Evolutionary conservation across 257 asterid species (phyloP).

Genomic region (Verbascum thapsus): DNA sequence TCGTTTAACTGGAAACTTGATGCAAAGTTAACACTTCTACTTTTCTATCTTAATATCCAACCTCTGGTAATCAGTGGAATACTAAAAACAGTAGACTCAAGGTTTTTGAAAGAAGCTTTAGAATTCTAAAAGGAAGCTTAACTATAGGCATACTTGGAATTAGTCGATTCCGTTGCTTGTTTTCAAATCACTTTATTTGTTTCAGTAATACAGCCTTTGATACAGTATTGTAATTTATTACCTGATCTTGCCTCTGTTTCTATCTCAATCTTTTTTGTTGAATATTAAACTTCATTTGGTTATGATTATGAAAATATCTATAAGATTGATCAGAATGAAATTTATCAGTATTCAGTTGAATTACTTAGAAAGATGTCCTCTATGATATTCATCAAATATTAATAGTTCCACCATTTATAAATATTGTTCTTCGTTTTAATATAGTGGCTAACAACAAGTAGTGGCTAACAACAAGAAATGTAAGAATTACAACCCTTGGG

Average conservation of each 20-base stretch:
- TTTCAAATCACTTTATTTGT: conserved; percentile 1
- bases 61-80: not conserved
- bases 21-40: not conserved
- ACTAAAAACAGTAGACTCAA: not conserved
- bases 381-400: no score
- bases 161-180: conserved; percentile 20
- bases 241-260: conserved; percentile 5
- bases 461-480: conserved; percentile 7
- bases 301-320: conserved; percentile 10
- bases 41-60: conserved; percentile 8
- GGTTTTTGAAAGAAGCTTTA: conserved; percentile 13
- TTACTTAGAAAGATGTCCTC: not conserved
- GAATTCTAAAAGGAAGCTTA: conserved; percentile 1
- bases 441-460: no score
- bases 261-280: not conserved
- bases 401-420: not conserved
- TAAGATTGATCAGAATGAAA: not conserved
- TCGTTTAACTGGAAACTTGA: conserved; percentile 11
- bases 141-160: not conserved
- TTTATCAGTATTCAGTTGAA: conserved; percentile 11
- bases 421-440: not conserved
- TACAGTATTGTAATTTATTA: not conserved
- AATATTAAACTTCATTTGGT: not conserved
- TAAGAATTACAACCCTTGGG: not conserved
- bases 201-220: conserved; percentile 8